Evolutionary conservation across 768 basidiomycete species (phyloP).

Genomic region (Austroboletus festivus): DNA sequence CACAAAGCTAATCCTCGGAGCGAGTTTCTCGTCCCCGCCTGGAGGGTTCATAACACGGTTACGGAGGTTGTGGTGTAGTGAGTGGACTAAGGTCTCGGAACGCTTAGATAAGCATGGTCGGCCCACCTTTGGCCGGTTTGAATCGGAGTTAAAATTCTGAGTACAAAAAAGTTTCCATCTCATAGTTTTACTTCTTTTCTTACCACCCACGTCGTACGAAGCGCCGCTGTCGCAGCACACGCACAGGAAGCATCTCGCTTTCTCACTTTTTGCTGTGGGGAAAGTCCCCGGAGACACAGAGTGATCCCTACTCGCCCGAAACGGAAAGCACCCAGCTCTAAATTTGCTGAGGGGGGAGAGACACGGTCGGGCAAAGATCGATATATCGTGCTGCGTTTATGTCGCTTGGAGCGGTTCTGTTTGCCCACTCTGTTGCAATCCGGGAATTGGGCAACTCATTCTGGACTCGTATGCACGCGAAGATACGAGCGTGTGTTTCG

Average conservation of each 20-base stretch:
- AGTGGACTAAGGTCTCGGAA: too few relatives aligned
- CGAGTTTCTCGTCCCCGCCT: constrained; percentile 9
- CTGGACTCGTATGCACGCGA: constrained; percentile 50
- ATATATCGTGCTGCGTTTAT: constrained; percentile 33
- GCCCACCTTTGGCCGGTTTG: constrained; percentile 8
- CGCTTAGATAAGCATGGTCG: too few relatives aligned
- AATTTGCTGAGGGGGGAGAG: constrained; percentile 62
- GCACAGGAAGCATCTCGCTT: constrained; percentile 54
- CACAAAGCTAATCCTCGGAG: constrained; percentile 19
- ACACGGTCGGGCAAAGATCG: constrained; percentile 47
- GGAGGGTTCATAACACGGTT: constrained; percentile 24
- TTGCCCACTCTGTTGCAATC: constrained; percentile 57
- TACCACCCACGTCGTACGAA: constrained; percentile 55
- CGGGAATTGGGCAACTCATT: constrained; percentile 34
- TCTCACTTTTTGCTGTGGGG: constrained; percentile 69
- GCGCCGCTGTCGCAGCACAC: constrained; percentile 86
- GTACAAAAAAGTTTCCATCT: constrained; percentile 13
- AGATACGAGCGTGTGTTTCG: constrained; percentile 71
- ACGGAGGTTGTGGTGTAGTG: too few relatives aligned
- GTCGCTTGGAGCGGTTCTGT: constrained; percentile 34
- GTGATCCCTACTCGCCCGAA: constrained; percentile 47
- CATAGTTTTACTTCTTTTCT: constrained; percentile 26
- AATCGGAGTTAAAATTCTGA: constrained; percentile 21
- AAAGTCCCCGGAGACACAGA: constrained; percentile 94
- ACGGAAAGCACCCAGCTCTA: constrained; percentile 75